phyloP scores from a whole-genome alignment of 306 rosid species.

The Calophaca sinica region DNA sequence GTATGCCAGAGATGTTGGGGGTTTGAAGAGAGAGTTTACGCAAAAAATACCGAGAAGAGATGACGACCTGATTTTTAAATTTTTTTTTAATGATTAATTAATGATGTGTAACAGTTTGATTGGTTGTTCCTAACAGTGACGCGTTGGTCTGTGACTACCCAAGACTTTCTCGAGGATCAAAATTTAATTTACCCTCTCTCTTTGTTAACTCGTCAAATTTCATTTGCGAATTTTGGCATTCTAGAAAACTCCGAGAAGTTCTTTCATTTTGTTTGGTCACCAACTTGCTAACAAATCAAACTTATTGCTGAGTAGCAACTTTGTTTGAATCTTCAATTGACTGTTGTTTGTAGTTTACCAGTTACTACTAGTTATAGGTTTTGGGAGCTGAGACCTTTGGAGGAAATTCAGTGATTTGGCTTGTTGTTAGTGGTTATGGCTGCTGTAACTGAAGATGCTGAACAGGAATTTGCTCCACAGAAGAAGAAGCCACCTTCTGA shows the following conservation, averaged over 20 bases:
- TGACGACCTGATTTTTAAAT: too few relatives aligned
- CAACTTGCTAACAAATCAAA: constrained; percentile 7
- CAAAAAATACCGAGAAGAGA: too few relatives aligned
- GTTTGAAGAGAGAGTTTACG: too few relatives aligned
- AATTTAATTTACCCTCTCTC: neutral
- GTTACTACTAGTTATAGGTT: neutral
- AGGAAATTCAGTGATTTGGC: constrained; percentile 29
- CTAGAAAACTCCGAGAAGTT: neutral
- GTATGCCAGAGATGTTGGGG: too few relatives aligned
- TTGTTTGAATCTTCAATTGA: constrained; percentile 14
- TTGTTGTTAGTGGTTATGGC: constrained; percentile 58
- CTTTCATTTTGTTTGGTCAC: constrained; percentile 3
- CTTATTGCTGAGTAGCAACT: neutral
- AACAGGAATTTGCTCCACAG: constrained; percentile 56
- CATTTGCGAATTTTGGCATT: neutral
- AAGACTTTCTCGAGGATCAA: too few relatives aligned
- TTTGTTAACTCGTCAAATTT: neutral
- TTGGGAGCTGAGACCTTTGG: constrained; percentile 21
- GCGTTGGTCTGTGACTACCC: too few relatives aligned
- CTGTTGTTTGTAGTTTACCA: constrained; percentile 6
- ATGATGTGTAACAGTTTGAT: too few relatives aligned
- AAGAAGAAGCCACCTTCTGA: constrained; percentile 80
- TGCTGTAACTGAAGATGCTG: constrained; percentile 46
- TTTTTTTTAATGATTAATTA: too few relatives aligned
- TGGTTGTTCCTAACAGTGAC: too few relatives aligned